Conservation (phyloP, 2,329 filamentous ascomycete genomes). For the Cercospora janseana region DNA sequence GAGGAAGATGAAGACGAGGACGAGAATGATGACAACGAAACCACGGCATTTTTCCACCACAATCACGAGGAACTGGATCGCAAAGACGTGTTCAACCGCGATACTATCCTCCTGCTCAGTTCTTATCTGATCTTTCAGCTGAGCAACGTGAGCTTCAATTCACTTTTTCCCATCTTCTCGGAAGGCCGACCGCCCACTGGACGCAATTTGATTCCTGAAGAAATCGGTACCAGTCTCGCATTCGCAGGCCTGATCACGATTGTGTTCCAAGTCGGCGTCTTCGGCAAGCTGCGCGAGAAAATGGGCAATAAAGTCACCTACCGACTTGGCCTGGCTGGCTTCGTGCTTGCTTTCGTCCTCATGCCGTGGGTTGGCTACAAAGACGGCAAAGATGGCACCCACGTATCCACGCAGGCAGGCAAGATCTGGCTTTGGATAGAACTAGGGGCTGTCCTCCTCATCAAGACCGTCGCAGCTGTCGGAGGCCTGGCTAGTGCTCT, state of each 20-base stretch:
- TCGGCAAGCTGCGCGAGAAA: slow-evolving; percentile 72
- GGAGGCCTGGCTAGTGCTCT: slow-evolving; percentile 87
- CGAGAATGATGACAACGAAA: slow-evolving; percentile 43
- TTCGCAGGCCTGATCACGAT: slow-evolving; percentile 84
- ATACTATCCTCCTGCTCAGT: slow-evolving; percentile 74
- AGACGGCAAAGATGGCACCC: slow-evolving; percentile 49
- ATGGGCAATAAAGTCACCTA: slow-evolving; percentile 87
- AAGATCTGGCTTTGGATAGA: slow-evolving; percentile 74
- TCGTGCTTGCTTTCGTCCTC: slow-evolving; percentile 76
- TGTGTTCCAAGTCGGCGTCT: slow-evolving; percentile 82
- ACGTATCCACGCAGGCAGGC: slow-evolving; percentile 54
- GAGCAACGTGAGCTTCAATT: slow-evolving; percentile 92
- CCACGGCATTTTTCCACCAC: slow-evolving; percentile 40
- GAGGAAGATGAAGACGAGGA: slow-evolving; percentile 28
- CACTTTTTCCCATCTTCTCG: slow-evolving; percentile 89
- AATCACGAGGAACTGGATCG: slow-evolving; percentile 51
- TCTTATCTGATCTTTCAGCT: slow-evolving; percentile 94
- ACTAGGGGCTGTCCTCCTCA: slow-evolving; percentile 72
- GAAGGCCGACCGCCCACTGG: slow-evolving; percentile 73
- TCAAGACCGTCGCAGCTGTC: slow-evolving; percentile 89
- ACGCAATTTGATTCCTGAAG: slow-evolving; percentile 69
- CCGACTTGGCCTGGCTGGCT: slow-evolving; percentile 70
- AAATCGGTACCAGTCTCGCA: slow-evolving; percentile 81
- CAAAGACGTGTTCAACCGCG: slow-evolving; percentile 69
- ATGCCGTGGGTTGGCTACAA: slow-evolving; percentile 90